Conservation (phyloP, 148 eudicot genomes). For the Bassia scoparia region DNA sequence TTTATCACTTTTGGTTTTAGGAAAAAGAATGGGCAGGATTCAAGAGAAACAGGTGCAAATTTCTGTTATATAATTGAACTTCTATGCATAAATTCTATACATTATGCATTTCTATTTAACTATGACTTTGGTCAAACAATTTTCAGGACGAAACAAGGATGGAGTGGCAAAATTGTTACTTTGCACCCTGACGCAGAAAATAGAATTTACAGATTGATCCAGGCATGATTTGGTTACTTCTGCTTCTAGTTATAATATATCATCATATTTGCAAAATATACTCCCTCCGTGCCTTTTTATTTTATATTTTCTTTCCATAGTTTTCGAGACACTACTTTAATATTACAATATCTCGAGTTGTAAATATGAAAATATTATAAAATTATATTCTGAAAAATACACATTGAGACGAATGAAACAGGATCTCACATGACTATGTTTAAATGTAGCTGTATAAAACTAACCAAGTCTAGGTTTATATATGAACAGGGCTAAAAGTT, state of each 20-base stretch:
- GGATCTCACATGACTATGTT: no score
- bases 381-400: no score
- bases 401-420: no score
- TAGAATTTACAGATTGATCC: conserved; percentile 40
- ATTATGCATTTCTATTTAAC: not conserved
- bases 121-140: conserved; percentile 12
- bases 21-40: conserved; percentile 50
- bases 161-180: conserved; percentile 54
- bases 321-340: no score
- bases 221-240: conserved; percentile 41
- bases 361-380: no score
- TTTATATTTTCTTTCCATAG: no score
- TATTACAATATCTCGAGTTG: no score
- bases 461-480: no score
- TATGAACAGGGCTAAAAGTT: no score
- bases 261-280: not conserved
- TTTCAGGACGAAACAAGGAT: conserved; percentile 44
- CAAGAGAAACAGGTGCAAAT: conserved; percentile 60
- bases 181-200: conserved; percentile 32
- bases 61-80: not conserved
- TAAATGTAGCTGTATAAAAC: no score
- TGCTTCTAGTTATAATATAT: not conserved
- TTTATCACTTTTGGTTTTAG: conserved; percentile 41
- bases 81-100: not conserved
- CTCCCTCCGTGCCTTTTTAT: no score